Conservation (phyloP, 805 yeast genomes). For the Zygosaccharomyces siamensis region DNA sequence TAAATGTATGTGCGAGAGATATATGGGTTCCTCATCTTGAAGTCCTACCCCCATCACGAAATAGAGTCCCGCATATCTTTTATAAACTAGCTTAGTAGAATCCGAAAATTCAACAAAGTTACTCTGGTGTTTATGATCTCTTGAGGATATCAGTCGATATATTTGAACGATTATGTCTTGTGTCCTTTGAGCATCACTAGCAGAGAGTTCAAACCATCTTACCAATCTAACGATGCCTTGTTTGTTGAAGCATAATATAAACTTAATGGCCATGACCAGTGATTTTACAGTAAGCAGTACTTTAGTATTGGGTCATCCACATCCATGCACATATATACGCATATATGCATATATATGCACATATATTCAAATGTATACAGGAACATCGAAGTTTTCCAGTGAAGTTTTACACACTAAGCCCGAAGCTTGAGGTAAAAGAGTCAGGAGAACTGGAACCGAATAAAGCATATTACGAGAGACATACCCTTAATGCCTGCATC, state of each 20-base stretch:
- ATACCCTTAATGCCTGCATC: conserved; percentile 7
- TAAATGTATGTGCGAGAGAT: conserved; percentile 78
- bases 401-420: background rate
- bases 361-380: too few species aligned
- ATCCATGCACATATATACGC: background rate
- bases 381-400: background rate
- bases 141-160: conserved; percentile 70
- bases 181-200: conserved; percentile 33
- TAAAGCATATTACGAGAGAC: background rate
- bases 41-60: conserved; percentile 79
- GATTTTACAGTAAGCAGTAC: background rate
- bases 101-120: conserved; percentile 72
- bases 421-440: background rate
- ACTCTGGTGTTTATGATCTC: conserved; percentile 80
- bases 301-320: background rate
- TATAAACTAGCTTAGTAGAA: conserved; percentile 64
- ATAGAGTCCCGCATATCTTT: conserved; percentile 88
- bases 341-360: background rate
- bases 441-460: background rate
- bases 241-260: conserved; percentile 75
- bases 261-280: conserved; percentile 65
- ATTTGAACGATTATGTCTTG: conserved; percentile 41
- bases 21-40: conserved; percentile 76
- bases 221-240: conserved; percentile 90
- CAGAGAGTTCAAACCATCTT: conserved; percentile 58